Conservation (phyloP, 352 stramenopile genomes). For the Globisporangium solare region DNA sequence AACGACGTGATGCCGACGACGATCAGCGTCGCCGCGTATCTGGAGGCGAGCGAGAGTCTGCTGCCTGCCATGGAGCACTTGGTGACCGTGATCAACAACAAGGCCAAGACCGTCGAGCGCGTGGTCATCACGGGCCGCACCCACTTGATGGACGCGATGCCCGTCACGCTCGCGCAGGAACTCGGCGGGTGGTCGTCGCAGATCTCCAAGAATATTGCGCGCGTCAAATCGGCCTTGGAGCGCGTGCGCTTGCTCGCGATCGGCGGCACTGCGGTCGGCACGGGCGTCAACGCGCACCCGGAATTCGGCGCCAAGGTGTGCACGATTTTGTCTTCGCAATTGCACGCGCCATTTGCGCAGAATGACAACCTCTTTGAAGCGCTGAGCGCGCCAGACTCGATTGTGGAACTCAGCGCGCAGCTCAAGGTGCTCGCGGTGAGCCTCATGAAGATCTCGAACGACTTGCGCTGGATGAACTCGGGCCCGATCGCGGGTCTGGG, state of each 20-base stretch:
- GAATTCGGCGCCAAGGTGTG: conserved; percentile 44
- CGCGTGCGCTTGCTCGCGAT: conserved; percentile 48
- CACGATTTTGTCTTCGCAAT: conserved; percentile 27
- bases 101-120: conserved; percentile 29
- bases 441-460: conserved; percentile 96
- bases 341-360: conserved; percentile 35
- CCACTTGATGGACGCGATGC: conserved; percentile 77
- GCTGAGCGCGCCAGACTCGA: conserved; percentile 89
- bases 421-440: conserved; percentile 89
- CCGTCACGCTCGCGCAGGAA: conserved; percentile 43
- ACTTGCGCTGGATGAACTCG: conserved; percentile 89
- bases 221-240: conserved; percentile 40
- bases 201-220: conserved; percentile 47
- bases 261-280: conserved; percentile 57
- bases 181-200: conserved; percentile 46
- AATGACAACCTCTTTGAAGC: conserved; percentile 79
- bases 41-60: conserved; percentile 48
- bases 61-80: conserved; percentile 56
- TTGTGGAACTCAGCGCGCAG: conserved; percentile 89
- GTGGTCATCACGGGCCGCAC: conserved; percentile 60
- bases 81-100: conserved; percentile 27
- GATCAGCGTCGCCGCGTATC: conserved; percentile 45
- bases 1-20: conserved; percentile 62
- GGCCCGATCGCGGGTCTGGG: conserved; percentile 92
- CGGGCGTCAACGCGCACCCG: conserved; percentile 54